phyloP scores from a whole-genome alignment of 2,329 filamentous ascomycete species.

The Basipetospora sp. region DNA sequence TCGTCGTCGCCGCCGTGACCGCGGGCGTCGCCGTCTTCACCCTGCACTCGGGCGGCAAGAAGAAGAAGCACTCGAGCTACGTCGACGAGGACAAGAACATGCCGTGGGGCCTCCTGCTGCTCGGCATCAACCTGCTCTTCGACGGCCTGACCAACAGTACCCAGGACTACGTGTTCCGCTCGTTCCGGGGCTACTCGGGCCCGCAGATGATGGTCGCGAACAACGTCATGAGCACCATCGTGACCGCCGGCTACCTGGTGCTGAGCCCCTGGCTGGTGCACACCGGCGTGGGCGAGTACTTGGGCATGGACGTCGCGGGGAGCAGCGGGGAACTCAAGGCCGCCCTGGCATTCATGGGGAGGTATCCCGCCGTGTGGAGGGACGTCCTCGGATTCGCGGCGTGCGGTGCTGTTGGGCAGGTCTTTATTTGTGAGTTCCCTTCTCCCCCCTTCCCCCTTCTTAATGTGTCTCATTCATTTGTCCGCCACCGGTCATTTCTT shows the following conservation, averaged over 20 bases:
- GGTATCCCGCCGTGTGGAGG: conserved; percentile 67
- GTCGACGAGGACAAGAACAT: conserved; percentile 42
- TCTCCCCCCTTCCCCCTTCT: background rate
- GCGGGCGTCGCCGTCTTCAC: conserved; percentile 90
- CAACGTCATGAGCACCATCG: conserved; percentile 68
- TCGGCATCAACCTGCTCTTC: conserved; percentile 81
- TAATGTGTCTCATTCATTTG: too few relatives aligned
- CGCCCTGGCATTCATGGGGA: conserved; percentile 66
- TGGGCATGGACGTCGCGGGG: conserved; percentile 50
- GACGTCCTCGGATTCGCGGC: conserved; percentile 82
- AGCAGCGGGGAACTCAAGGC: conserved; percentile 61
- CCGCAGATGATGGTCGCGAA: conserved; percentile 99
- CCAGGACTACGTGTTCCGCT: conserved; percentile 81
- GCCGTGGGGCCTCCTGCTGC: conserved; percentile 65
- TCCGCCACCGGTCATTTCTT: background rate
- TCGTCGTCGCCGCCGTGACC: conserved; percentile 81
- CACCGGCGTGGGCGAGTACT: conserved; percentile 47
- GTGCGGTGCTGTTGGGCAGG: conserved; percentile 83
- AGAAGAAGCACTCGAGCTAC: conserved; percentile 26
- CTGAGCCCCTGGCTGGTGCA: conserved; percentile 65
- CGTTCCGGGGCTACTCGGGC: conserved; percentile 68
- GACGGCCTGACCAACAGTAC: conserved; percentile 93
- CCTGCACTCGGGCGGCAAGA: conserved; percentile 54
- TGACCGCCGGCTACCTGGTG: conserved; percentile 65
- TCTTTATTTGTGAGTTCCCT: conserved; percentile 66